Evolutionary conservation across 192 early-diverging fungal species (phyloP), one percentile per base, ranked within the genome.

Genomic region (Coemansia sp.): DNA sequence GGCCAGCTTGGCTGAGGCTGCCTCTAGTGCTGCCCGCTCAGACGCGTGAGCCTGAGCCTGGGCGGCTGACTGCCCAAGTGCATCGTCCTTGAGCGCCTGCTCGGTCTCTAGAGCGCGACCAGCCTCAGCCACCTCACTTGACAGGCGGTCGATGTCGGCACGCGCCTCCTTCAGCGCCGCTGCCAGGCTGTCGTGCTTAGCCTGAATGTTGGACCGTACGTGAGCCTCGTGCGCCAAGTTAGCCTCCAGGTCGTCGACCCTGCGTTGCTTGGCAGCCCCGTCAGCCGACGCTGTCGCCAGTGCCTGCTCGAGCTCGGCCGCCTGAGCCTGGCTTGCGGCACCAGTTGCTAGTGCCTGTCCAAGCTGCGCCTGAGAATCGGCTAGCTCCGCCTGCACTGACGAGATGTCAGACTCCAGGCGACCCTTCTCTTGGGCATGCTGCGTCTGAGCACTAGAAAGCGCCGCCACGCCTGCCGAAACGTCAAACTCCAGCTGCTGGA

Each of bases 161-260:
- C 24, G 65, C 44, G 65, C 68, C 40, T 76, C 68, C 43, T 73
- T 76, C 41, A 76, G 74, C 52, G 66, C 60, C 3, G 57, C 68
- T 22, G n/a, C 67, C 52, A 81, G 65, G 29, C 15, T 36, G 65
- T 81, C 75, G 64, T 76, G 68, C 61, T 76, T 81, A 16, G 60
- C 40, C 65, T 81, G 79, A 29, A 81, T 76, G n/a, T 60, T 73
- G 61, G 69, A 66, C 60, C 79, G 79, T 52, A 74, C 53, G 46
- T 76, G 67, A 15, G 31, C n/a, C 8, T 68, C 71, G 53, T 76
- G 74, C n/a, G 57, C 74, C 38, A 76, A 38, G 40, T 73, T 72
- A 24, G 79, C 57, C 65, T 76, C 75, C 31, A 77, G 69, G 33
- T 53, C 72, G 34, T 58, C 69, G 22, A 71, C 68, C 40, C 69